Base-by-base conservation (phyloP, 2,329 filamentous ascomycete species). In the Fusarium sp. region DNA sequence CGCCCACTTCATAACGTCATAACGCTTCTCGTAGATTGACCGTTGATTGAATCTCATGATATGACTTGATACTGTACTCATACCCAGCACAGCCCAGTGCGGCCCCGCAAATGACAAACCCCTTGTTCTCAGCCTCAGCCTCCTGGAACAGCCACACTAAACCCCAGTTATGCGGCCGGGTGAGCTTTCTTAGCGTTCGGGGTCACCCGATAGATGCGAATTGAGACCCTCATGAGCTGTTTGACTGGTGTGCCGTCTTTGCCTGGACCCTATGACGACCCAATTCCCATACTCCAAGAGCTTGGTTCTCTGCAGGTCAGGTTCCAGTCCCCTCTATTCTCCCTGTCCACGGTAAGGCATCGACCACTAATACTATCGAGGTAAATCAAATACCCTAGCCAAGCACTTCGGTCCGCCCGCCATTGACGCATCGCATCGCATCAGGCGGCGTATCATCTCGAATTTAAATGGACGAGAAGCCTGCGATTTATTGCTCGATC, bases 121-220 rank as follows among this genome's bases (percentile, higher is more conserved):
- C 48, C 62, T 51, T 65, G 58, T 52, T 67, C 48, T 70, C 59
- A 70, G 67, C 68, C 68, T 71, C 67, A 65, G 67, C 68, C 68
- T 32, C 25, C 49, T 27, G 24, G 55, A 58, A 68, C 56, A 52
- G 52, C 53, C 44, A 72, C 49, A 60, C 54, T 57, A 61, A 40
- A 46, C 46, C 70, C 70, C 58, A 74, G 72, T 69, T 38, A 72
- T 62, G 67, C 71, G 65, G 56, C 43, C 61, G 25, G 61, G 68
- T 67, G 54, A 74, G 65, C 61, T 30, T 55, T 66, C 15, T 69
- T 74, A 69, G 66, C 62, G 70, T 64, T 70, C 72, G 63, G 72
- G 62, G 71, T 71, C 62, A 64, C 69, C 71, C 72, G 62, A 71
- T 45, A 52, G 49, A 52, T 29, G 49, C 32, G 49, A 52, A 46